Evolutionary conservation across 345 rosid species (phyloP).

Genomic region (Odontarrhena argentea): DNA sequence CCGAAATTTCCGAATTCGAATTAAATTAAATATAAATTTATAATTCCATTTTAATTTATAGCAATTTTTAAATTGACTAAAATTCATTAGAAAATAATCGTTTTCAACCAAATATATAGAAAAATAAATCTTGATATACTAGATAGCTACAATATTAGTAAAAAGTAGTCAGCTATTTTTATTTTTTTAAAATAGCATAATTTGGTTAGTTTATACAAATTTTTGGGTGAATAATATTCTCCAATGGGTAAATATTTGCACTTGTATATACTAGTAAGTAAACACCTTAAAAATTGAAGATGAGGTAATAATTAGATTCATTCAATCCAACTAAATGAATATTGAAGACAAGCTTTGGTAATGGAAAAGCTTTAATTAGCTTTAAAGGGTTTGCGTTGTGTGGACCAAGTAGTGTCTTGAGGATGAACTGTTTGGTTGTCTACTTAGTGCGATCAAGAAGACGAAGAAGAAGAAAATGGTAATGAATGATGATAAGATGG

Average conservation of each 20-base stretch:
- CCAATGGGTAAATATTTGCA: slow-evolving; percentile 1
- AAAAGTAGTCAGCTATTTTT: too few species aligned
- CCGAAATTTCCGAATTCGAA: too few species aligned
- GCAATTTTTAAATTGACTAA: too few species aligned
- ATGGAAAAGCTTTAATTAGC: slow-evolving; percentile 36
- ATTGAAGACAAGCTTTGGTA: slow-evolving; percentile 38
- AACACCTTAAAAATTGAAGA: slow-evolving; percentile 26
- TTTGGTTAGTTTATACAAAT: slow-evolving; percentile 2
- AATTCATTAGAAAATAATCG: too few species aligned
- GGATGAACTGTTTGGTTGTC: slow-evolving; percentile 37
- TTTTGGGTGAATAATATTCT: neutral
- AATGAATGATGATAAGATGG: slow-evolving; percentile 35
- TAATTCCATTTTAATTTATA: too few species aligned
- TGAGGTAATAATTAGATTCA: slow-evolving; percentile 42
- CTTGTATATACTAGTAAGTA: neutral
- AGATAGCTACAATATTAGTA: too few species aligned
- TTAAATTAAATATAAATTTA: too few species aligned
- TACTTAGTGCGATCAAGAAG: slow-evolving; percentile 43
- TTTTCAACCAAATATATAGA: too few species aligned
- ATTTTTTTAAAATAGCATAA: neutral
- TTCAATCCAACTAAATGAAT: slow-evolving; percentile 30
- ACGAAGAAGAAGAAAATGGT: slow-evolving; percentile 32
- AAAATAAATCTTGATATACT: too few species aligned
- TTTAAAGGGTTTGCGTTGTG: slow-evolving; percentile 35
- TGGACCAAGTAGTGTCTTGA: slow-evolving; percentile 39